Base-by-base conservation (phyloP, 371 early-diverging fungal species). In the Mortierella sp. region DNA sequence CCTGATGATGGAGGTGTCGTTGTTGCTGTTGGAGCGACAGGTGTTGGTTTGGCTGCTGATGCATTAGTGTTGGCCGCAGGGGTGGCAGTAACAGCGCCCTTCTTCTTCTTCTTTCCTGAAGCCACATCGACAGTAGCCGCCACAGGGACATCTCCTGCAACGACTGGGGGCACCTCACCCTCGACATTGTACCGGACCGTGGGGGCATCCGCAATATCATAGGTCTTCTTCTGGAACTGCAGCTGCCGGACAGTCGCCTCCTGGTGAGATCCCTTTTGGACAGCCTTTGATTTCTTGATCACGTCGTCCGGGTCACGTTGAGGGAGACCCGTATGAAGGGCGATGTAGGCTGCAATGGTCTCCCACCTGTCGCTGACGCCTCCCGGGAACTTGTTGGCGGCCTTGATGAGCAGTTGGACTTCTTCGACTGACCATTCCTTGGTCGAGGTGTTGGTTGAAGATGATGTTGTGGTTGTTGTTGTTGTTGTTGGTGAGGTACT, bases 361-460 rank as follows among this genome's bases (percentile, higher is more conserved):
- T 91, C 89, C 92, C 92, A 92, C n/a, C 92, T 85, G 29, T 86
- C 68, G 22, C 74, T 70, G 26, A 91, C 89, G 19, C 92, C 92
- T 14, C 92, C 92, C 0, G 92, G 92, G 66, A 91, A 91, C 74
- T 88, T 90, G 73, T 92, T 92, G 52, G 85, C 86, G 6, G 91
- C 92, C 64, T 91, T 90, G 64, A 92, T 89, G 24, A 92, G 78
- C 16, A 90, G 47, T 8, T 87, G 78, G 10, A 92, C 78, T 68
- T 92, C 92, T 44, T 90, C 85, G 0, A 88, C 86, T 0, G 85
- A 71, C 92, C 92, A 92, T 52, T 85, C 82, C 34, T 80, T 80
- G 9, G 80, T 61, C 16, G 73, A 67, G 0, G 48, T 44, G 41
- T 75, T 70, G 10, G 53, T 24, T 3, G 74, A 55, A 34, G 76